phyloP scores from a whole-genome alignment of 768 basidiomycete species.

The Rhizopogon sp. region DNA sequence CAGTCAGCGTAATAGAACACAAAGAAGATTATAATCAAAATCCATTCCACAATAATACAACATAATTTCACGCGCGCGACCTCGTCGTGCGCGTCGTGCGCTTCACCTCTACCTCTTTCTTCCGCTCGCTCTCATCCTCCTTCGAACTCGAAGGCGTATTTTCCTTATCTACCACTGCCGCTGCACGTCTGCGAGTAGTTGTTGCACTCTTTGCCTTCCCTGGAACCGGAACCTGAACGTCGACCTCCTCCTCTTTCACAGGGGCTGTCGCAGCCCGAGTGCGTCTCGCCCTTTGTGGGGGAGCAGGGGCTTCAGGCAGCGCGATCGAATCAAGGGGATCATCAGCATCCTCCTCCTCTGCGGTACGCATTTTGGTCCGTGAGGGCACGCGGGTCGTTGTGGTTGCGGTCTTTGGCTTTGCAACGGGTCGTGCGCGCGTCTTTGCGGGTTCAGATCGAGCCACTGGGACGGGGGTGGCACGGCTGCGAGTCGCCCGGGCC shows the following conservation, averaged over 20 bases:
- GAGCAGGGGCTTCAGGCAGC: conserved; percentile 1
- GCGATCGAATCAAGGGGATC: conserved; percentile 8
- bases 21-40: background rate
- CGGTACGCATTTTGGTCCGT: background rate
- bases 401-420: background rate
- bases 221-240: background rate
- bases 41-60: background rate
- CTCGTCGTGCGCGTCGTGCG: conserved; percentile 1
- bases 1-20: background rate
- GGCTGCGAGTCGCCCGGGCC: background rate
- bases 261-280: conserved; percentile 1
- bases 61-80: background rate
- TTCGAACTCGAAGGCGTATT: conserved; percentile 10
- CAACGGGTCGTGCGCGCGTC: conserved; percentile 1
- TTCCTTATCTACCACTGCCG: conserved; percentile 5
- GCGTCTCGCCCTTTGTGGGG: background rate
- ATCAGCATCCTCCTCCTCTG: conserved; percentile 1
- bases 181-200: conserved; percentile 4
- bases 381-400: background rate
- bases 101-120: conserved; percentile 6
- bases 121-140: conserved; percentile 3
- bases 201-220: background rate
- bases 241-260: conserved; percentile 7
- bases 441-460: conserved; percentile 1
- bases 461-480: background rate